Percentiles rank a stretch among this genome's conserved stretches.
phyloP scores from a whole-genome alignment of 805 yeast species.

The Pachysolen tannophilus region DNA sequence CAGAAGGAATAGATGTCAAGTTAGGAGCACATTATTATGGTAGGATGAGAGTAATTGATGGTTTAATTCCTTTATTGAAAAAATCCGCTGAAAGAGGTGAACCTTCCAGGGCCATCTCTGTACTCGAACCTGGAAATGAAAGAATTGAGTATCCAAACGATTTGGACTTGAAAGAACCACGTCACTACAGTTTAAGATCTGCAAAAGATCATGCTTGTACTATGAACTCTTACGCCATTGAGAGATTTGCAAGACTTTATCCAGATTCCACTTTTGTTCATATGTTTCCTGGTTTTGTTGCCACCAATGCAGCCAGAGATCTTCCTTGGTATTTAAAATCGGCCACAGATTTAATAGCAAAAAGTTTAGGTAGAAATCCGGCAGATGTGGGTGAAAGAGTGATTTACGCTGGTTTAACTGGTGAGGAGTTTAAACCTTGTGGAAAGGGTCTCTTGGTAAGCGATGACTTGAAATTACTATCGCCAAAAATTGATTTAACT shows the following conservation, averaged over 20 bases:
- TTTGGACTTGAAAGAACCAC: slow-evolving; percentile 15
- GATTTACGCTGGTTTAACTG: slow-evolving; percentile 12
- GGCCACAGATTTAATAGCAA: slow-evolving; percentile 2
- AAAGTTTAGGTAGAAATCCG: slow-evolving; percentile 8
- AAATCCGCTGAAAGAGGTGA: slow-evolving; percentile 13
- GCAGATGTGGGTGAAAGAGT: slow-evolving; percentile 15
- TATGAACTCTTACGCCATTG: slow-evolving; percentile 14
- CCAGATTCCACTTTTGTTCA: slow-evolving; percentile 16
- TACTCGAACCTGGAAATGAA: slow-evolving; percentile 16
- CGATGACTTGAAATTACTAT: not conserved
- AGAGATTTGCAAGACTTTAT: slow-evolving; percentile 12
- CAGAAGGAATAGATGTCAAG: slow-evolving; percentile 18
- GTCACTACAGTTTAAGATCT: slow-evolving; percentile 9
- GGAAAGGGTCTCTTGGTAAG: slow-evolving; percentile 2
- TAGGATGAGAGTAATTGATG: slow-evolving; percentile 15
- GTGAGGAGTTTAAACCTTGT: slow-evolving; percentile 9
- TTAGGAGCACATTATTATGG: slow-evolving; percentile 19
- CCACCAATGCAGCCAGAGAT: slow-evolving; percentile 12
- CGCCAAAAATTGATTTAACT: not conserved
- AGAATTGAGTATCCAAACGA: slow-evolving; percentile 14
- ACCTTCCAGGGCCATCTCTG: slow-evolving; percentile 17
- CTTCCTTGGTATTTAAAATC: slow-evolving; percentile 14
- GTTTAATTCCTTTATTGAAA: slow-evolving; percentile 15
- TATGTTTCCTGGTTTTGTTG: slow-evolving; percentile 18
- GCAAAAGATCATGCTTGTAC: slow-evolving; percentile 10